A percentile compares a stretch with the other conserved stretches of the same genome.
These are phyloP conservation scores for Fusarium haematococcum DNA, from an alignment of 2,329 filamentous ascomycete species.

Conservation along the genomic window DNA sequence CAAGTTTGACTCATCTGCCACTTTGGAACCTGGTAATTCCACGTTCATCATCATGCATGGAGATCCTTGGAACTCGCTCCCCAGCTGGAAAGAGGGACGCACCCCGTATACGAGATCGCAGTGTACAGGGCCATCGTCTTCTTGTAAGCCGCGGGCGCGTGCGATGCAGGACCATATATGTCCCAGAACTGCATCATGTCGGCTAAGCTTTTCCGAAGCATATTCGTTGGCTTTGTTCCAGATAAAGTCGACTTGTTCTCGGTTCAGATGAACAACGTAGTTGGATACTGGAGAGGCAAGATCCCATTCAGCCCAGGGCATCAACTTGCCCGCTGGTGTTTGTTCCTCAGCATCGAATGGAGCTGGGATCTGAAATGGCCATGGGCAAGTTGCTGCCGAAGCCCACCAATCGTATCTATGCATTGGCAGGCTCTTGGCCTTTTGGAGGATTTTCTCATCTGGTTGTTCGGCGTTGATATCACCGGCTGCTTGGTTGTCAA, in stretches of 20 bases:
- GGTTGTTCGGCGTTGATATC: conserved; percentile 28
- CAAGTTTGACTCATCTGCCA: background rate
- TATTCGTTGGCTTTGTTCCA: background rate
- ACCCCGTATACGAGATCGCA: conserved; percentile 40
- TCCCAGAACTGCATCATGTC: conserved; percentile 39
- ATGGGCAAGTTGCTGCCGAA: conserved; percentile 15
- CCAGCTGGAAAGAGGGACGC: conserved; percentile 23
- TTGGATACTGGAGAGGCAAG: conserved; percentile 31
- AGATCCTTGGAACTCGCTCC: conserved; percentile 33
- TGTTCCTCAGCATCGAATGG: conserved; percentile 14
- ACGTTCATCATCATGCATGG: conserved; percentile 42
- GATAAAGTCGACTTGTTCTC: conserved; percentile 23
- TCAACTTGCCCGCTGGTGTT: conserved; percentile 14
- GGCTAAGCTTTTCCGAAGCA: conserved; percentile 20
- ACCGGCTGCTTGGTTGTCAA: conserved; percentile 32
- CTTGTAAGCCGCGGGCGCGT: conserved; percentile 28
- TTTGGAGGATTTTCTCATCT: conserved; percentile 10
- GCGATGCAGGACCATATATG: conserved; percentile 44
- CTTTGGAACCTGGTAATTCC: conserved; percentile 20
- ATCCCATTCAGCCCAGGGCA: conserved; percentile 45
- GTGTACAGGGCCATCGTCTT: conserved; percentile 21
- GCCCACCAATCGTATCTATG: conserved; percentile 45
- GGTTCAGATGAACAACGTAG: conserved; percentile 35
- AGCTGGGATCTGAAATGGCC: conserved; percentile 10
- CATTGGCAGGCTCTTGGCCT: conserved; percentile 26